Evolutionary conservation across 2,329 filamentous ascomycete species (phyloP).

Genomic region (Colletotrichum gigasporum): DNA sequence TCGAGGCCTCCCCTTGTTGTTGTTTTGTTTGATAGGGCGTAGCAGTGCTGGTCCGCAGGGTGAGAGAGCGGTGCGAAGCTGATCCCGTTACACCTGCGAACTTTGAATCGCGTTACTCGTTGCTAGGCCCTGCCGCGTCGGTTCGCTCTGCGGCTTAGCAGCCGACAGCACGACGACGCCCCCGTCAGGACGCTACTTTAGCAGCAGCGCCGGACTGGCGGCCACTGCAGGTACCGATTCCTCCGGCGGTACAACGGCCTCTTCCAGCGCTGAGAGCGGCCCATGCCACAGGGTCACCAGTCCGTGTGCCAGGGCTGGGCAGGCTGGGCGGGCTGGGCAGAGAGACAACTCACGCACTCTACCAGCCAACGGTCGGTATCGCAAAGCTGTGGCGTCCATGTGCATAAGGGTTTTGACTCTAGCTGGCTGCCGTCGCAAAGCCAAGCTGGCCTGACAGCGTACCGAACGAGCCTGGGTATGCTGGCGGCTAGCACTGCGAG

Average conservation of each 20-base stretch:
- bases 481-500: constrained; percentile 9
- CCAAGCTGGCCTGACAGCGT: constrained; percentile 21
- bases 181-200: constrained; percentile 5
- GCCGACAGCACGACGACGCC: neutral
- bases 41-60: neutral
- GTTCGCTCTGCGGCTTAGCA: constrained; percentile 8
- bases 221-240: constrained; percentile 25
- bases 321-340: neutral
- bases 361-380: neutral
- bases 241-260: constrained; percentile 26
- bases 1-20: neutral
- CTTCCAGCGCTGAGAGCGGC: constrained; percentile 8
- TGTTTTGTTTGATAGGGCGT: constrained; percentile 19
- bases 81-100: constrained; percentile 19
- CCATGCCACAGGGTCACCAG: constrained; percentile 20
- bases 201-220: constrained; percentile 13
- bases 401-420: neutral
- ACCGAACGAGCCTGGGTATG: constrained; percentile 3
- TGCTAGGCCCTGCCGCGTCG: neutral
- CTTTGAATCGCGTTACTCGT: constrained; percentile 8
- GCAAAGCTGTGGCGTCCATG: neutral
- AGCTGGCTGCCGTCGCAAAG: neutral
- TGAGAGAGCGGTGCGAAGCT: constrained; percentile 12
- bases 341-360: neutral
- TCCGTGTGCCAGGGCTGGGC: constrained; percentile 12